Conservation (phyloP, 2,329 filamentous ascomycete genomes). For the Decorospora gaudefroyi region DNA sequence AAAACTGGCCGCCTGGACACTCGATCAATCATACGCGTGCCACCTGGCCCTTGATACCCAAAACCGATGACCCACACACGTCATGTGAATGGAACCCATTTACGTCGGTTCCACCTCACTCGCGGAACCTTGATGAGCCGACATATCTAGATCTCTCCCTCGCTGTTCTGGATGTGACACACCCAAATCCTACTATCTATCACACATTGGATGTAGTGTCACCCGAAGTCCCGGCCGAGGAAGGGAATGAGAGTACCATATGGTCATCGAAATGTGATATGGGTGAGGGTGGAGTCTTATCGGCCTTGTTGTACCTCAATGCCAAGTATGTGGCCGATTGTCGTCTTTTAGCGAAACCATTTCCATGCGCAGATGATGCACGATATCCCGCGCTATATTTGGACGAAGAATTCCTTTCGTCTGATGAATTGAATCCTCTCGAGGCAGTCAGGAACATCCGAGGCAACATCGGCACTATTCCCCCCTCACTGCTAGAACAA, state of each 20-base stretch:
- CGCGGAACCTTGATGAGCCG: conserved; percentile 14
- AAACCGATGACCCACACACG: conserved; percentile 16
- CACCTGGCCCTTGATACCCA: conserved; percentile 26
- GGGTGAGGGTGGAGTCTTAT: conserved; percentile 41
- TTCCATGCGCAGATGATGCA: conserved; percentile 22
- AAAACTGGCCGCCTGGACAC: background rate
- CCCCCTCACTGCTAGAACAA: conserved; percentile 24
- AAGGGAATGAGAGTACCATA: conserved; percentile 5
- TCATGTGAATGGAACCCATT: conserved; percentile 37
- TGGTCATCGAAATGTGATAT: conserved; percentile 22
- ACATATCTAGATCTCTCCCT: conserved; percentile 35
- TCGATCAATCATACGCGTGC: background rate
- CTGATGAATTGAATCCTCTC: conserved; percentile 8
- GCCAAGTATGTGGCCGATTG: conserved; percentile 19
- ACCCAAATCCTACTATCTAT: background rate
- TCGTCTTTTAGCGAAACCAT: conserved; percentile 34
- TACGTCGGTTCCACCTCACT: conserved; percentile 7
- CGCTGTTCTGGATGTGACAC: background rate
- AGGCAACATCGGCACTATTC: conserved; percentile 21
- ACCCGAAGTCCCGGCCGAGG: conserved; percentile 11
- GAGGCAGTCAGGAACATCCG: conserved; percentile 10
- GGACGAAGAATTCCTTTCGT: conserved; percentile 39
- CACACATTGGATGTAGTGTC: background rate
- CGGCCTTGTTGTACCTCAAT: conserved; percentile 43
- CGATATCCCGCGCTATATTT: conserved; percentile 46